Base-by-base conservation (phyloP, 306 rosid genomes). In the Luffa acutangula region DNA sequence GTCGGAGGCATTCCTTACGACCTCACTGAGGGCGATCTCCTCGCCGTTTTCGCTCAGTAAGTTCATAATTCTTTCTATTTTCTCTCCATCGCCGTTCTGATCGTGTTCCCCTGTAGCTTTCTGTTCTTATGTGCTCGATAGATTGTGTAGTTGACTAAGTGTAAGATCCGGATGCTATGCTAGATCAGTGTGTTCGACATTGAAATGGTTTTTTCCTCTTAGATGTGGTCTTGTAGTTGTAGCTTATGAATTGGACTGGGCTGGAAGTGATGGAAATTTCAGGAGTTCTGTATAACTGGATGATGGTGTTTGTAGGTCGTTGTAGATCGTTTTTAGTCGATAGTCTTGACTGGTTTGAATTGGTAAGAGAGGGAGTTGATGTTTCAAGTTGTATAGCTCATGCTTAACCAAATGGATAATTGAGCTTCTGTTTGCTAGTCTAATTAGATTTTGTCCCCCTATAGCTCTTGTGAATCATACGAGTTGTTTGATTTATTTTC, bases 1-100 rank as follows among this genome's bases (percentile, higher is more conserved):
- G 87, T 87, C 52, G 97, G 97, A 5, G 97, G 99, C 77, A 82
- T 95, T 76, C 96, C 99, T 81, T 95, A 89, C 42, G 97, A 90
- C 73, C 96, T 95, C 64, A 95, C 97, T 0, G 97, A 95, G 86
- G 99, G 99, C 52, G 99, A 95, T 82, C 96, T 95, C 15, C 89
- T 95, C 15, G 96, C 97, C 0, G 91, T 93, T 46, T 95, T 95
- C 25, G 95, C 97, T 36, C 99, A 95, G 97, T 95, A 84, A 58
- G 81, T 80, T 3, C 75, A 17, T 2, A 34, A 11, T 37, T 15
- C 15, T 9, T 17, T 71, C n/a, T 17, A 6, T 58, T 21, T 58
- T 25, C 0, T 57, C 62, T 3, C 2, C 4, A 5, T 42, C 46
- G 58, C 13, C 12, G 2, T 66, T 66, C 4, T n/a, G 37, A 71